Percentiles rank a stretch among this genome's conserved stretches.
phyloP scores from a whole-genome alignment of 495 filamentous ascomycete genomes.

The Darksidea phi region DNA sequence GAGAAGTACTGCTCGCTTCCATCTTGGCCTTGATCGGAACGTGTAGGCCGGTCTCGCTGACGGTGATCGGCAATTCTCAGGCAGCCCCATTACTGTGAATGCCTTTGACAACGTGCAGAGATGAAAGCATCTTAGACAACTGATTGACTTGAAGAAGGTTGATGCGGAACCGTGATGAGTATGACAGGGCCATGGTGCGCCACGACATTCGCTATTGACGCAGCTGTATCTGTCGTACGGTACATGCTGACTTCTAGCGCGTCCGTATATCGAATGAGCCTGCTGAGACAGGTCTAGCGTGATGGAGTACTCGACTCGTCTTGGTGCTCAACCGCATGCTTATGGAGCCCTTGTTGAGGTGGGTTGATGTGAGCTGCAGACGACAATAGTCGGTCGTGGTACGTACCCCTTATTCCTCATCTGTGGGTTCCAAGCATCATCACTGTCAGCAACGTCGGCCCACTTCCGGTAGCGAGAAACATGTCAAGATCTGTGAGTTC shows the following conservation, averaged over 20 bases:
- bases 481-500: neutral
- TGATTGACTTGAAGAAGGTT: neutral
- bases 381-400: too few species aligned
- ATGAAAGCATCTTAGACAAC: neutral
- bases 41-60: neutral
- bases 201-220: neutral
- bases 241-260: constrained; percentile 14
- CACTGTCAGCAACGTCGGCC: constrained; percentile 10
- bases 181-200: neutral
- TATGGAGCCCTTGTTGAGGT: too few species aligned
- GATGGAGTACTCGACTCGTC: neutral
- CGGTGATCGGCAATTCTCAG: constrained; percentile 21
- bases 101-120: neutral
- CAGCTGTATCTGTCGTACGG: neutral
- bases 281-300: constrained; percentile 3
- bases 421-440: too few species aligned
- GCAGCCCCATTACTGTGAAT: constrained; percentile 9
- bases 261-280: neutral
- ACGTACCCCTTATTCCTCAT: too few species aligned
- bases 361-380: too few species aligned
- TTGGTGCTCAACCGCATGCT: too few species aligned
- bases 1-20: neutral
- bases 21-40: neutral
- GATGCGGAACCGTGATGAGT: constrained; percentile 1
- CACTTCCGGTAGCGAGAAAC: neutral